Evolutionary conservation across 2,329 filamentous ascomycete species (phyloP), one percentile per base, ranked within the genome.

Genomic region (Didymella lethalis): DNA sequence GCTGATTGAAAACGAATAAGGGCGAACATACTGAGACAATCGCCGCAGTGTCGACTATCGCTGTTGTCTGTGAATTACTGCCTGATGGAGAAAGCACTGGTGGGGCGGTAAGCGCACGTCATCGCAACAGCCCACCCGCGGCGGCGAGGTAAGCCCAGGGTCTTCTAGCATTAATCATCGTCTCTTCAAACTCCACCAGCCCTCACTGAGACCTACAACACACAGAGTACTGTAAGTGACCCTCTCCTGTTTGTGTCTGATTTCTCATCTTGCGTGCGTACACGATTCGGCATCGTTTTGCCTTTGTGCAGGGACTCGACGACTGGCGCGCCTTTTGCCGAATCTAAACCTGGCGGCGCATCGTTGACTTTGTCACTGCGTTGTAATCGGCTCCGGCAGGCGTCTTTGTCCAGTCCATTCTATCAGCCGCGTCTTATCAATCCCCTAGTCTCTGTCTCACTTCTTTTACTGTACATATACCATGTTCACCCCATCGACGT

Each of bases 401-500:
- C 57, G 40, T 43, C 48, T 48, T 51, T 45, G 65, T 63, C 74
- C 69, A 74, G 74, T 66, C 48, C 68, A 66, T 73, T 77, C 75
- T 65, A 75, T 74, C 63, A 48, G 61, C 64, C 57, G 51, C 61
- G 64, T 68, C 71, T 76, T 75, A 74, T 69, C 71, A 76, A 75
- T 76, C 74, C 56, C 49, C 52, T 46, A 58, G 54, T 51, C 38
- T 59, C 41, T 67, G 60, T 69, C 63, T 67, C 57, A 62, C 57
- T 63, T 56, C 45, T 55, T 45, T 62, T 59, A 40, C 57, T 65
- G 61, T 70, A 68, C 67, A 67, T 73, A 77, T 74, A 73, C 63
- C 67, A 80, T 80, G 77, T 78, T 78, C 64, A 70, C 75, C 59
- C 64, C 73, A 51, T 68, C 75, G 57, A 68, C 74, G 52, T 67